A percentile compares a stretch with the other conserved stretches of the same genome.
These are phyloP conservation scores for Theobroma cacao DNA, from an alignment of 345 rosid genomes.

Conservation along the genomic window DNA sequence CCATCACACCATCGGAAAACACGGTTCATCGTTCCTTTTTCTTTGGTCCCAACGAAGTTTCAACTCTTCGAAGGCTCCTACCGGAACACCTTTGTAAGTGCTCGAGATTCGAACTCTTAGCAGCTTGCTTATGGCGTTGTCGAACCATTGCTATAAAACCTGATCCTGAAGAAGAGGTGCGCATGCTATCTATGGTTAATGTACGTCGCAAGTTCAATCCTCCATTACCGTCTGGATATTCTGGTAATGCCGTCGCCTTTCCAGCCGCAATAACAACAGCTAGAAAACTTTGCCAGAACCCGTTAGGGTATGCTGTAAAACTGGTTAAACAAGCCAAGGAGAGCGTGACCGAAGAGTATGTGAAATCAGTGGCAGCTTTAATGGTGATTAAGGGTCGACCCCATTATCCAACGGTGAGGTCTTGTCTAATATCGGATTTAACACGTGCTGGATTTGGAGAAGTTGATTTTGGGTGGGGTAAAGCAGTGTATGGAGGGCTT, in stretches of 20 bases:
- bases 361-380: constrained; percentile 41
- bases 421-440: constrained; percentile 39
- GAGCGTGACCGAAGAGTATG: constrained; percentile 41
- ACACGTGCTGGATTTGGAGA: constrained; percentile 33
- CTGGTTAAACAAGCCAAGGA: constrained; percentile 43
- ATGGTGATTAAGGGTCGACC: constrained; percentile 44
- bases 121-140: constrained; percentile 57
- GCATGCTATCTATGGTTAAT: constrained; percentile 36
- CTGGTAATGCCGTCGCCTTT: constrained; percentile 44
- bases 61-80: constrained; percentile 31
- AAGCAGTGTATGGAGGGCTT: constrained; percentile 45
- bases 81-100: constrained; percentile 29
- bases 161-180: constrained; percentile 46
- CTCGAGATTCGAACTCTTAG: constrained; percentile 39
- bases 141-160: constrained; percentile 46
- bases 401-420: constrained; percentile 15
- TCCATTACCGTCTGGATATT: constrained; percentile 42
- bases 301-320: constrained; percentile 43
- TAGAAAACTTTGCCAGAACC: constrained; percentile 32
- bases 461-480: constrained; percentile 57
- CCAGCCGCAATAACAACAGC: constrained; percentile 42
- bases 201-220: constrained; percentile 38
- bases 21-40: constrained; percentile 50
- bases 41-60: constrained; percentile 33
- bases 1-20: background rate